Base-by-base conservation (phyloP, 192 early-diverging fungal species). In the Backusella liffmaniae region DNA sequence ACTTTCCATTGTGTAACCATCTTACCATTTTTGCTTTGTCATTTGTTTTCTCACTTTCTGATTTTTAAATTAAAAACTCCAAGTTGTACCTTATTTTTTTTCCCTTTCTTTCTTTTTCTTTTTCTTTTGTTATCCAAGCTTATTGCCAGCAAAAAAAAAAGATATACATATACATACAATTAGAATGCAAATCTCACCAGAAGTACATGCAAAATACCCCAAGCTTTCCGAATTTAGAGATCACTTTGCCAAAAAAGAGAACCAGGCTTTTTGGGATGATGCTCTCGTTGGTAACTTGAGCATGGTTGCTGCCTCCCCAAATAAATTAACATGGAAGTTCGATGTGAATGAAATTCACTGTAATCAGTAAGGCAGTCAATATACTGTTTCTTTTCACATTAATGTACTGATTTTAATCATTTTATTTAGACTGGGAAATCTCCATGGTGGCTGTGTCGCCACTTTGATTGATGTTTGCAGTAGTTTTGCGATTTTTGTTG, bases 391-490 rank as follows among this genome's bases (percentile, higher is more conserved):
- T 42, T 13, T 51, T 41, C 13, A 2, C 18, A 66, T 34, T 10
- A 49, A 21, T n/a, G 16, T 49, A 49, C n/a, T 49, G n/a, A 49
- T 49, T n/a, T n/a, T n/a, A 30, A 29, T 35, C 8, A n/a, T 16
- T 29, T 4, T 41, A 72, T 69, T 42, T 73, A 32, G 79, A 67
- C 16, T 36, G 18, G 35, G 76, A n/a, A 81, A 77, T 44, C 34
- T 81, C 15, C 80, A 81, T 35, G 80, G 80, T 72, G 80, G 80
- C 8, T 77, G 76, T 29, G 80, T 81, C 1, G 80, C 80, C 16
- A 81, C 80, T 13, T 30, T 80, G 62, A 80, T 80, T 42, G 79
- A 80, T 62, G 23, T 77, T 23, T 80, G 79, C 26, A 80, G 79
- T 73, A 73, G 66, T 41, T 66, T 76, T n/a, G 51, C 79, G 18